Base-by-base conservation (phyloP, 1,139 yeast species). In the Saccharomyces hybrid region DNA sequence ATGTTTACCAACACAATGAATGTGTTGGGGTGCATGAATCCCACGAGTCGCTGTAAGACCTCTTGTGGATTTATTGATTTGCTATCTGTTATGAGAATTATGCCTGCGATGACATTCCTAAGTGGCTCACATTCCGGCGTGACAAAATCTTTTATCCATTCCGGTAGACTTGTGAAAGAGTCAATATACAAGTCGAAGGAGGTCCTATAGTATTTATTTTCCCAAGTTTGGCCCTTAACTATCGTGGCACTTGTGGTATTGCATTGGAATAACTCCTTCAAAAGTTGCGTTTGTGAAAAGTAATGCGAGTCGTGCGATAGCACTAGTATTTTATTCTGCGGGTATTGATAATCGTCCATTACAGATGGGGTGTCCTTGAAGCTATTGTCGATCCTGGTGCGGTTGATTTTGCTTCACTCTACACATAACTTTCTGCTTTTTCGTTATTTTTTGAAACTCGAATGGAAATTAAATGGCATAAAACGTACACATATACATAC, bases 171-270 rank as follows among this genome's bases (percentile, higher is more conserved):
- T 7, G 59, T 64, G 42, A 54, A 60, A 5, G 59, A 62, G 53
- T 70, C 74, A n/a, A 71, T 56, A 60, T 71, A 71, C 2, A 69
- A 55, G 47, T 70, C 73, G 24, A 61, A 59, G 0, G 42, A 34
- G 0, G 64, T 58, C 9, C 56, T 47, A 54, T 68, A 71, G 56
- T 71, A 71, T 56, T 67, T 70, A 6, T 68, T 71, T 12, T 51
- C 55, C 71, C 71, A 68, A 9, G 14, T 26, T 5, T 65, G 48
- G 27, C 54, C 53, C 52, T 62, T 62, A 11, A 64, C 12, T 21
- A 67, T 66, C 4, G 52, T 55, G 26, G 51, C 53, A 6, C 47
- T 49, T 2, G 21, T 38, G 12, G 11, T 38, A 38, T 9, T 16
- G 21, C 21, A 38, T 3, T 38, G 42, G 19, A 38, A 38, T 16